Evolutionary conservation across 768 basidiomycete genomes (phyloP).

Genomic region (Suillus bovinus): DNA sequence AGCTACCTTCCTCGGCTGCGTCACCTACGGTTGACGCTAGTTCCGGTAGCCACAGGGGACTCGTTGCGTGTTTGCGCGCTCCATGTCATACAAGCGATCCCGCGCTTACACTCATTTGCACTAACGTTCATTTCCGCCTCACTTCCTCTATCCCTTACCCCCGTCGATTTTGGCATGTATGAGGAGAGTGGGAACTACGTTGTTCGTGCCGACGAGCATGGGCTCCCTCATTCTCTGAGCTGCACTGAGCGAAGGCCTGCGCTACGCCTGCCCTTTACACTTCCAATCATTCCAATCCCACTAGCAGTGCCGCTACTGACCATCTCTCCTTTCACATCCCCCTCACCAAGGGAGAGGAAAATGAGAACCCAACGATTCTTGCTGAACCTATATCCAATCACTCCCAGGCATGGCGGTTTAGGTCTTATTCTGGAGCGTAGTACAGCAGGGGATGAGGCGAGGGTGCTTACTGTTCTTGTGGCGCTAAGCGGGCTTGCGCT

Average conservation of each 20-base stretch:
- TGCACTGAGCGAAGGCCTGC: slow-evolving; percentile 48
- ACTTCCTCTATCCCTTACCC: slow-evolving; percentile 47
- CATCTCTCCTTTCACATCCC: slow-evolving; percentile 31
- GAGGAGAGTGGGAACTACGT: slow-evolving; percentile 54
- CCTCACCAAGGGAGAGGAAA: slow-evolving; percentile 27
- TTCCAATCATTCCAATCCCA: slow-evolving; percentile 18
- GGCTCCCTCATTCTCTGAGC: slow-evolving; percentile 54
- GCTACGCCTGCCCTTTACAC: slow-evolving; percentile 29
- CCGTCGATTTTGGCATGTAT: slow-evolving; percentile 41
- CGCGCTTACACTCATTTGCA: slow-evolving; percentile 62
- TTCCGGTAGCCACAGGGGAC: slow-evolving; percentile 66
- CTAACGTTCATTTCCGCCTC: slow-evolving; percentile 66
- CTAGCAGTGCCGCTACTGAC: slow-evolving; percentile 28
- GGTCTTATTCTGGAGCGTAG: slow-evolving; percentile 56
- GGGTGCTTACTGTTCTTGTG: slow-evolving; percentile 26
- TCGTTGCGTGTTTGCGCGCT: slow-evolving; percentile 57
- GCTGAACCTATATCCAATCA: slow-evolving; percentile 33
- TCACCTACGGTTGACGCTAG: slow-evolving; percentile 61
- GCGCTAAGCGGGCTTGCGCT: slow-evolving; percentile 31
- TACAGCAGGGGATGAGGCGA: slow-evolving; percentile 67
- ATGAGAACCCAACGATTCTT: slow-evolving; percentile 24
- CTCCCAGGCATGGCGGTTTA: slow-evolving; percentile 41
- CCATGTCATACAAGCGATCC: slow-evolving; percentile 64
- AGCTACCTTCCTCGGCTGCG: slow-evolving; percentile 64
- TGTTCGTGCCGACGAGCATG: slow-evolving; percentile 61